A percentile compares a stretch with the other conserved stretches of the same genome.
Conservation (phyloP, 768 basidiomycete species). For the Leccinum broughii region DNA sequence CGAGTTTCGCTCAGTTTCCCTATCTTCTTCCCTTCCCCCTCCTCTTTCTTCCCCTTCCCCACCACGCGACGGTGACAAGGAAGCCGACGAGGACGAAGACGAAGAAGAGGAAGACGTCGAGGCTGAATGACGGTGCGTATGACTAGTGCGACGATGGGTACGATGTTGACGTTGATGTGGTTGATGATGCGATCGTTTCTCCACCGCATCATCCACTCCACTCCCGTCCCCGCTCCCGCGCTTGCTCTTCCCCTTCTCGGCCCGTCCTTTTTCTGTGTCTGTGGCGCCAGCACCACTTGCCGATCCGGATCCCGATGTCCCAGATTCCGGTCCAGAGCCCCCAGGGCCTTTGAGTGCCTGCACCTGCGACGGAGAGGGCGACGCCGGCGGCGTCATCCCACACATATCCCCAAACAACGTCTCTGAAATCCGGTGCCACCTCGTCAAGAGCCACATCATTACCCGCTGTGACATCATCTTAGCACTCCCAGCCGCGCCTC, state of each 20-base stretch:
- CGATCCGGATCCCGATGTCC: too few relatives aligned
- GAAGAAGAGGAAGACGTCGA: conserved; percentile 23
- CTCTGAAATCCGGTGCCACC: conserved; percentile 31
- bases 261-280: conserved; percentile 1
- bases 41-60: conserved; percentile 14
- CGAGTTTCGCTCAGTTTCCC: conserved; percentile 3
- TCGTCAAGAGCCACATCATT: conserved; percentile 35
- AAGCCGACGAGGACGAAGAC: conserved; percentile 4
- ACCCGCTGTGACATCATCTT: conserved; percentile 26
- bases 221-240: neutral
- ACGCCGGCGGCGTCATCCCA: conserved; percentile 20
- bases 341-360: too few relatives aligned
- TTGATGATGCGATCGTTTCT: neutral
- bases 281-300: too few relatives aligned
- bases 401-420: conserved; percentile 26
- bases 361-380: conserved; percentile 3
- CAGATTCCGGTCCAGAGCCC: neutral
- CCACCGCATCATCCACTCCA: conserved; percentile 1
- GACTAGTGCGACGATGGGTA: neutral
- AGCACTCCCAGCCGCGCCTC: too few relatives aligned
- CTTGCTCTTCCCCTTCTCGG: conserved; percentile 20
- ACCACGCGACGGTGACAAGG: conserved; percentile 9
- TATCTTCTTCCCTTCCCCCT: neutral
- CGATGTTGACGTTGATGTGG: neutral
- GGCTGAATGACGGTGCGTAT: neutral